Percentiles rank a stretch among this genome's conserved stretches.
phyloP scores from a whole-genome alignment of 768 basidiomycete species.

The Mycena floridula region DNA sequence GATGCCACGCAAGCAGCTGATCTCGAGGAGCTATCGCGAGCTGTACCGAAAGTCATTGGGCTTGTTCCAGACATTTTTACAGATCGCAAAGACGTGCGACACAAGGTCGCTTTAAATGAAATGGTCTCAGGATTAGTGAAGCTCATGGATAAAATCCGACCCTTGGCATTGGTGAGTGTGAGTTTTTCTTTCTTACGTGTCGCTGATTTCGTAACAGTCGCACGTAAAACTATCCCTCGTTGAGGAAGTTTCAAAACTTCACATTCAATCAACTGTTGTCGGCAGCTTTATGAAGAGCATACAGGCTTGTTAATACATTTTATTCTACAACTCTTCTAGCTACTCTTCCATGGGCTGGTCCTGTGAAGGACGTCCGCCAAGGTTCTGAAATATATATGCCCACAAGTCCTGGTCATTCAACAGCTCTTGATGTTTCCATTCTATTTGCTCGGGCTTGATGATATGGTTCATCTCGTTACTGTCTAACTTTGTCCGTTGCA shows the following conservation, averaged over 20 bases:
- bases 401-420: too few relatives aligned
- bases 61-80: slow-evolving; percentile 64
- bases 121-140: slow-evolving; percentile 64
- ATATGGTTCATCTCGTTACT: too few relatives aligned
- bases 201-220: slow-evolving; percentile 21
- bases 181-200: slow-evolving; percentile 9
- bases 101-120: slow-evolving; percentile 63
- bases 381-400: too few relatives aligned
- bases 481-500: too few relatives aligned
- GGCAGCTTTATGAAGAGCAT: slow-evolving; percentile 62
- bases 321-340: too few relatives aligned
- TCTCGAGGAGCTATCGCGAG: slow-evolving; percentile 53
- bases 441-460: too few relatives aligned
- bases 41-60: slow-evolving; percentile 59
- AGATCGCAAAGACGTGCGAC: slow-evolving; percentile 52
- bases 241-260: slow-evolving; percentile 55
- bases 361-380: too few relatives aligned
- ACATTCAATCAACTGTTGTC: slow-evolving; percentile 58
- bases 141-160: slow-evolving; percentile 53
- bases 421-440: too few relatives aligned
- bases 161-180: slow-evolving; percentile 53
- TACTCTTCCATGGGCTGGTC: too few relatives aligned
- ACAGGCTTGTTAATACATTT: slow-evolving; percentile 8
- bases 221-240: slow-evolving; percentile 39
- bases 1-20: slow-evolving; percentile 44